These are phyloP conservation scores for Dactylorhiza incarnata DNA, from an alignment of 106 monocot species.

Conservation along the genomic window DNA sequence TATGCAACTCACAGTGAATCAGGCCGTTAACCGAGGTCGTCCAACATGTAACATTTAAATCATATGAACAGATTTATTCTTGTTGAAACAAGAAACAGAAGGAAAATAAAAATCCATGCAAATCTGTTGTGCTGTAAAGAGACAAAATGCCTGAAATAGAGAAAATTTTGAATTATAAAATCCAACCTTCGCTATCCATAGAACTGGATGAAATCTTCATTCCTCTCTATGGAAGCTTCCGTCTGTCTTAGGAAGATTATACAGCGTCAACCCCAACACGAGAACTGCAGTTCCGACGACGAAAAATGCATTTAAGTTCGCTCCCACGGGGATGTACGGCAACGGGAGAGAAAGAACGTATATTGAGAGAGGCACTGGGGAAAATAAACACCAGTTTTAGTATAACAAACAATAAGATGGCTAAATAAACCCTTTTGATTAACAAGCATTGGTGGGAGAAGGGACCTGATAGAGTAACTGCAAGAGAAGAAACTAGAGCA, in stretches of 20 bases:
- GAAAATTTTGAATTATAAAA: too few species aligned
- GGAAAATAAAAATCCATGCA: too few species aligned
- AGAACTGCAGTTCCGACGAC: slow-evolving; percentile 64
- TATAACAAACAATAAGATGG: not conserved
- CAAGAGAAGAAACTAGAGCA: slow-evolving; percentile 80
- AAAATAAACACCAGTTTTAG: not conserved
- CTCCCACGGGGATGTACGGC: slow-evolving; percentile 58
- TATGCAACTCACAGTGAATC: too few species aligned
- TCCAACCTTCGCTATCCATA: too few species aligned
- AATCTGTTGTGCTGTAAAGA: too few species aligned
- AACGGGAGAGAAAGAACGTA: slow-evolving; percentile 74
- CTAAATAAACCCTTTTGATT: not conserved
- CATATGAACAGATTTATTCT: too few species aligned
- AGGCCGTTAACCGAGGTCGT: too few species aligned
- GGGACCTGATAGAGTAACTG: slow-evolving; percentile 68
- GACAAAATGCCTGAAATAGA: too few species aligned
- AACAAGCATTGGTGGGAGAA: slow-evolving; percentile 4
- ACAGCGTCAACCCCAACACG: slow-evolving; percentile 65
- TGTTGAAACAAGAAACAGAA: too few species aligned
- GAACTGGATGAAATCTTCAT: slow-evolving; percentile 15
- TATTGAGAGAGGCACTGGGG: slow-evolving; percentile 80
- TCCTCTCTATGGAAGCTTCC: slow-evolving; percentile 25
- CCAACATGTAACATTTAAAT: too few species aligned
- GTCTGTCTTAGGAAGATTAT: slow-evolving; percentile 57
- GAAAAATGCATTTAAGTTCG: slow-evolving; percentile 56